These are phyloP conservation scores for Nemophila menziesii DNA, from an alignment of 257 asterid genomes.

Conservation along the genomic window DNA sequence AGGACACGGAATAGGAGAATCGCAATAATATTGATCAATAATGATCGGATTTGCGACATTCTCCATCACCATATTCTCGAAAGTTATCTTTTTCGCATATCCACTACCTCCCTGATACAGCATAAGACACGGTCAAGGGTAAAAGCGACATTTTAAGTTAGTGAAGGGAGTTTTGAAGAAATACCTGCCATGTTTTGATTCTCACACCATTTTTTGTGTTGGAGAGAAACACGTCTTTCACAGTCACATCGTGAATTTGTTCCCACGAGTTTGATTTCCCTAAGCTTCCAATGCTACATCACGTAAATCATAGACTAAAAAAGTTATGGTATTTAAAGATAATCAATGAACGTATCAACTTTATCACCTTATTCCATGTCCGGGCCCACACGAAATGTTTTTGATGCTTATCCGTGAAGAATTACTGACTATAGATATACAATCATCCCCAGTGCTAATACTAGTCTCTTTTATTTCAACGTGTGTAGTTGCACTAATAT, in stretches of 20 bases:
- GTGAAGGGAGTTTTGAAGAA: background rate
- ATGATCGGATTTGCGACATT: constrained; percentile 83
- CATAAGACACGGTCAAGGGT: background rate
- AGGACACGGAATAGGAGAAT: constrained; percentile 35
- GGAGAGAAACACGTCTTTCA: constrained; percentile 36
- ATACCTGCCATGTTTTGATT: constrained; percentile 94
- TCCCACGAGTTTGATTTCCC: constrained; percentile 44
- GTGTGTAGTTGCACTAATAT: constrained; percentile 48
- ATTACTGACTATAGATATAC: constrained; percentile 76
- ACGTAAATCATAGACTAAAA: background rate
- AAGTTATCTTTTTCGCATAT: constrained; percentile 44
- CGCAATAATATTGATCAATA: constrained; percentile 80
- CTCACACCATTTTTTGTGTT: constrained; percentile 60
- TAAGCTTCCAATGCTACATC: constrained; percentile 71
- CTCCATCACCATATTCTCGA: constrained; percentile 51
- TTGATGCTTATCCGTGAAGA: constrained; percentile 46
- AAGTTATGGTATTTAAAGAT: background rate
- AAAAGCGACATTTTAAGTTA: background rate
- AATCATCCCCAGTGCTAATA: constrained; percentile 79
- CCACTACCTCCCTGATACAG: constrained; percentile 78
- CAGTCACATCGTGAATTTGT: constrained; percentile 44
- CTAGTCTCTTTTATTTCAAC: constrained; percentile 34
- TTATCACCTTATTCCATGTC: constrained; percentile 87
- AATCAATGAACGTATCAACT: background rate
- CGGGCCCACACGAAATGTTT: constrained; percentile 45